Conservation (phyloP, 2,329 filamentous ascomycete species). For the Teratosphaeria nubilosa region DNA sequence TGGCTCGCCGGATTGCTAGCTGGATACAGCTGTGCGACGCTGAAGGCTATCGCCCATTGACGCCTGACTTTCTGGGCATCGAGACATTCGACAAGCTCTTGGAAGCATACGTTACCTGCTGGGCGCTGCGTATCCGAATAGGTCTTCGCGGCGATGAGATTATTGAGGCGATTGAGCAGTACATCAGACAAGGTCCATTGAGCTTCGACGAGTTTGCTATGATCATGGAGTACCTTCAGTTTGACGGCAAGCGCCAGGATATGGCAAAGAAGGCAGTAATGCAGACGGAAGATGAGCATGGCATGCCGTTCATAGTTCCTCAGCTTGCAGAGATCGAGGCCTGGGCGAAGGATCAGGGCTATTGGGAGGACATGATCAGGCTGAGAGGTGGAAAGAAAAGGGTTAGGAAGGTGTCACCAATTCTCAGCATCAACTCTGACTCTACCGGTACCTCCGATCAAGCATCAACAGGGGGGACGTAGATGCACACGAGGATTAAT, state of each 20-base stretch:
- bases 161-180: constrained; percentile 5
- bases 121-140: constrained; percentile 2
- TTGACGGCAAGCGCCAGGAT: neutral
- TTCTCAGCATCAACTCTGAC: too few species aligned
- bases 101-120: constrained; percentile 2
- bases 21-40: neutral
- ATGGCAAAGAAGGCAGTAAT: neutral
- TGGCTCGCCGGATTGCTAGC: neutral
- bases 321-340: neutral
- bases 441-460: too few species aligned
- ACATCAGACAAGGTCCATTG: constrained; percentile 3
- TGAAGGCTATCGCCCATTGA: neutral
- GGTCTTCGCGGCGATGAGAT: constrained; percentile 6
- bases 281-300: neutral
- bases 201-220: constrained; percentile 4
- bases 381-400: neutral
- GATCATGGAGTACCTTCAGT: constrained; percentile 2
- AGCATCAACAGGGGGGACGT: too few species aligned
- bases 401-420: neutral
- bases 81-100: constrained; percentile 2
- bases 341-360: neutral
- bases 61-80: neutral
- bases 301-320: neutral
- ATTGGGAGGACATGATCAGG: neutral
- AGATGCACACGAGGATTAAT: too few species aligned